Base-by-base conservation (phyloP, 1,284 basidiomycete genomes). In the Golubevia sp. region DNA sequence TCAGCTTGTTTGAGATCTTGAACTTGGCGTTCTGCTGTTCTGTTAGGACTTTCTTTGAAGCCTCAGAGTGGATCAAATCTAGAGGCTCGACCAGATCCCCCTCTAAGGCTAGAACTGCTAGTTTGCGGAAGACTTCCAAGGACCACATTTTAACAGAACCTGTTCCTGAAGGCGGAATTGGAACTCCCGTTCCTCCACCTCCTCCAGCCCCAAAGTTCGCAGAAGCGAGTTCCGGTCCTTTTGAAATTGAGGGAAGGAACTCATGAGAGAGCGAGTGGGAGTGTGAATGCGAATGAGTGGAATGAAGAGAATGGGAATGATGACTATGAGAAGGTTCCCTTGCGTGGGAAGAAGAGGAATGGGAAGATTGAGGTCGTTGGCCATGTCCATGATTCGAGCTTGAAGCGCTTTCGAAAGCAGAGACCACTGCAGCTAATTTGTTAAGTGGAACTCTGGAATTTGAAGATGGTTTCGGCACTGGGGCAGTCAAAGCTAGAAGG, bases 61-160 rank as follows among this genome's bases (percentile, higher is more conserved):
- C 54, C 20, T 23, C 13, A 18, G 56, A 51, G 49, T 55, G n/a
- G 4, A 63, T 52, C 20, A 74, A 62, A 51, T 74, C 54, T 26
- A 74, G 62, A 1, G 72, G 71, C 21, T 62, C 25, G 0, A 50
- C 38, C 4, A 50, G 23, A 26, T 60, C 30, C 25, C 56, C 27
- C 52, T 76, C 74, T 24, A 76, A 60, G 2, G 70, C 72, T 21
- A 68, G 73, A 11, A 63, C 21, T 0, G 73, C 58, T n/a, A 75
- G 56, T 56, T 72, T 67, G 2, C 66, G 56, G 23, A 76, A 61
- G 6, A 66, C 68, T 52, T 76, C 68, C 25, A 76, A 58, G 53
- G 71, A 72, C 74, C 74, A 76, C 74, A 76, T 76, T 6, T 69
- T 44, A 1, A 76, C 70, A 3, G 58, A 50, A 4, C 74, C 74